Percentiles rank a stretch among this genome's conserved stretches.
Evolutionary conservation across 2,329 filamentous ascomycete species (phyloP).

Genomic region (Hypomyces rosellus): DNA sequence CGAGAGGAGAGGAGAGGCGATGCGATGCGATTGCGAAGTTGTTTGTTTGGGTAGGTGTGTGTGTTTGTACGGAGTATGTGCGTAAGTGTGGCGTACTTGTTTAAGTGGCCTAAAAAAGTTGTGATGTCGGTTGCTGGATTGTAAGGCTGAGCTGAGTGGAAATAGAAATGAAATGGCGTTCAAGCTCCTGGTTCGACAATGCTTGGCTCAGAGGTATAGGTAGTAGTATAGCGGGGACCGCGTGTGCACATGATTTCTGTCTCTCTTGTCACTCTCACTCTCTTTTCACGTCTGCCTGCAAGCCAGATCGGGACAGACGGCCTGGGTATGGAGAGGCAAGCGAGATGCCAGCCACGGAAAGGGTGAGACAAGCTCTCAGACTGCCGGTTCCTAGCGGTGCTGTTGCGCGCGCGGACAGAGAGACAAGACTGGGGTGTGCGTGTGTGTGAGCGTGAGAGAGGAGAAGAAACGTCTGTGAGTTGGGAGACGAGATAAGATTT

Average conservation of each 20-base stretch:
- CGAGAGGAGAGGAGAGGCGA: too few relatives aligned
- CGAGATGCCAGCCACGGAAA: background rate
- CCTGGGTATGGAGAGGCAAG: background rate
- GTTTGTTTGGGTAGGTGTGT: too few relatives aligned
- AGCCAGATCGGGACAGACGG: background rate
- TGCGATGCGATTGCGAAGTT: too few relatives aligned
- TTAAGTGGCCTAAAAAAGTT: background rate
- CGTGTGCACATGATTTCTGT: constrained; percentile 9
- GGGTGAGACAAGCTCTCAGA: background rate
- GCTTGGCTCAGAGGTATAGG: constrained; percentile 4
- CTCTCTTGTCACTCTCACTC: background rate
- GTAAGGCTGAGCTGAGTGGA: background rate
- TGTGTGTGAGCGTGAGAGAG: too few relatives aligned
- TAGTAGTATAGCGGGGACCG: constrained; percentile 9
- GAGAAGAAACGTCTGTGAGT: background rate
- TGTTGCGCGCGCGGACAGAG: background rate
- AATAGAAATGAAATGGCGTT: constrained; percentile 9
- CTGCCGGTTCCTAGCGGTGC: background rate
- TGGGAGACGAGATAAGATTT: too few relatives aligned
- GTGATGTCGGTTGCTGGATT: background rate
- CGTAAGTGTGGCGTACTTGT: too few relatives aligned
- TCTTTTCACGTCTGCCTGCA: background rate
- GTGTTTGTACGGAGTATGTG: too few relatives aligned
- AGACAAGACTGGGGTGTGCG: background rate
- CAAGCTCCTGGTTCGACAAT: constrained; percentile 14